Conservation (phyloP, 768 basidiomycete species). For the Russula abietina region DNA sequence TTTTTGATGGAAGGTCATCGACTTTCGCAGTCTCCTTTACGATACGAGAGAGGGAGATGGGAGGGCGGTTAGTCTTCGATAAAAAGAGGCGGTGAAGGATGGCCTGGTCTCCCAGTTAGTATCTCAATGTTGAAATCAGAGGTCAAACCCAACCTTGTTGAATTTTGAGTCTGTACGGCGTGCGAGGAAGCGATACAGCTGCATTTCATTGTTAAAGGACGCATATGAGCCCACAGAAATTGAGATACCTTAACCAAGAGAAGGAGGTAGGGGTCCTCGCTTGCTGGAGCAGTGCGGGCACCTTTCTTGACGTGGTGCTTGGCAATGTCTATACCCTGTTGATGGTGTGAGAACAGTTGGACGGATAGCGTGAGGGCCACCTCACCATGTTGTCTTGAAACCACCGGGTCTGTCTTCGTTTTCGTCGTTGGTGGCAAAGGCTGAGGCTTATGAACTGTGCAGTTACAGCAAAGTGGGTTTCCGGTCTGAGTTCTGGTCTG, state of each 20-base stretch:
- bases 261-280: slow-evolving; percentile 98
- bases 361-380: slow-evolving; percentile 37
- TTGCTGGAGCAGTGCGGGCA: slow-evolving; percentile 88
- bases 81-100: slow-evolving; percentile 96
- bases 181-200: slow-evolving; percentile 99
- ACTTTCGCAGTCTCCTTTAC: slow-evolving; percentile 70
- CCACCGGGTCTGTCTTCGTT: slow-evolving; percentile 38
- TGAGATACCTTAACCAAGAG: slow-evolving; percentile 87
- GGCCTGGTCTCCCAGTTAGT: slow-evolving; percentile 45
- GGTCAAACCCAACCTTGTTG: slow-evolving; percentile 66
- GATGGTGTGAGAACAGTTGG: slow-evolving; percentile 2
- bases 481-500: slow-evolving; percentile 24
- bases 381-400: slow-evolving; percentile 69
- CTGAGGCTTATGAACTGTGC: slow-evolving; percentile 61
- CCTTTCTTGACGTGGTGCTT: slow-evolving; percentile 99
- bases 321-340: slow-evolving; percentile 90
- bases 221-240: slow-evolving; percentile 16
- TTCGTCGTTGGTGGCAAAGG: slow-evolving; percentile 34
- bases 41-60: slow-evolving; percentile 91
- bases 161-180: slow-evolving; percentile 92
- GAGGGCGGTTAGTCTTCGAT: slow-evolving; percentile 95
- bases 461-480: slow-evolving; percentile 42
- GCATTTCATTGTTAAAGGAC: slow-evolving; percentile 18
- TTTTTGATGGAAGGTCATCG: slow-evolving; percentile 66
- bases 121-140: slow-evolving; percentile 5